Base-by-base conservation (phyloP, 768 basidiomycete genomes). In the Mycena olivaceomarginata region DNA sequence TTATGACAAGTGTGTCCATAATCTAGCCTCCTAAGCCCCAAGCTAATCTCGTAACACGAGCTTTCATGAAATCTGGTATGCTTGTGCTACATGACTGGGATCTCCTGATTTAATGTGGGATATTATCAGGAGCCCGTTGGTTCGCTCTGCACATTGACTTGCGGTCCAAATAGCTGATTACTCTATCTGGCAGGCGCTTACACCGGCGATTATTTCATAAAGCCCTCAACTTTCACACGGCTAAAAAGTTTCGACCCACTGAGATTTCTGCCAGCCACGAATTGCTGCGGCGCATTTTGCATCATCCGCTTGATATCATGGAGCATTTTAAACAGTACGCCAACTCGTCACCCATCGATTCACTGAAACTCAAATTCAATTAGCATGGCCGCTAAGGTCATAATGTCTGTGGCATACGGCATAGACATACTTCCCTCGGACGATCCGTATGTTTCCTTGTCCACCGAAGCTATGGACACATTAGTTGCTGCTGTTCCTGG, bases 341-440 rank as follows among this genome's bases (percentile, higher is more conserved):
- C 25, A 51, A 18, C 80, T 41, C 25, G 25, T 20, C 16, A 22
- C n/a, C 41, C 9, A 56, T 57, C 41, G 13, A 7, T 16, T 51
- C 63, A 41, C 63, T 43, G 15, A 59, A 12, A 22, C 3, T 62
- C 13, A 4, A 13, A 2, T 59, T 65, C 45, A 22, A 71, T 46
- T 45, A 85, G 83, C 40, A 77, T 84, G 74, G 80, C 83, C 6
- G 83, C 82, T 7, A 62, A 59, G 2, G 43, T 45, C 41, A 75
- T 70, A 20, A 75, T 75, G 74, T 70, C 78, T 9, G 76, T 83
- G 10, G 77, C 83, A 18, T 85, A 85, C 56, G 85, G 85, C 12
- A 72, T 85, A 39, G 77, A 80, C 16, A 77, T 83, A n/a, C 75
- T 70, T 22, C 72, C 79, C 4, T 37, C 70, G 7, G 67, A 82